These are phyloP conservation scores for Daldinia decipiens DNA, from an alignment of 495 filamentous ascomycete genomes.

Conservation along the genomic window DNA sequence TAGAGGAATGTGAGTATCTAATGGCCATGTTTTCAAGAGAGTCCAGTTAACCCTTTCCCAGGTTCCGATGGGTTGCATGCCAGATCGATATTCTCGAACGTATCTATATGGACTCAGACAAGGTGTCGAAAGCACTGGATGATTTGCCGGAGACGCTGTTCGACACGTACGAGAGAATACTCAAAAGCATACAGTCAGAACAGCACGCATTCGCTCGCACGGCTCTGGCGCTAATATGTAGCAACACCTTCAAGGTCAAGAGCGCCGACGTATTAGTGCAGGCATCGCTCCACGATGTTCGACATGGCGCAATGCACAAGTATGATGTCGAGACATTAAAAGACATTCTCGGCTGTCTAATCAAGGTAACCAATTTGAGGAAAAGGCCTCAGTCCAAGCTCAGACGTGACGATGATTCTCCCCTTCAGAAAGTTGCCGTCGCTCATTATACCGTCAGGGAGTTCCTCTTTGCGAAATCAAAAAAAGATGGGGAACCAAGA, in stretches of 20 bases:
- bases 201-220: constrained; percentile 45
- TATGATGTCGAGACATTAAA: constrained; percentile 37
- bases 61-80: constrained; percentile 60
- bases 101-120: constrained; percentile 23
- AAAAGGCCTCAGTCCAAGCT: not conserved
- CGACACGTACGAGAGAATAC: constrained; percentile 54
- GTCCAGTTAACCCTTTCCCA: constrained; percentile 22
- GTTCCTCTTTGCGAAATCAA: constrained; percentile 43
- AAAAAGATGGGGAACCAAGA: constrained; percentile 12
- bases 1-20: constrained; percentile 54
- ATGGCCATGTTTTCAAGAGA: constrained; percentile 1
- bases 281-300: constrained; percentile 41
- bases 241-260: constrained; percentile 33
- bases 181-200: constrained; percentile 42
- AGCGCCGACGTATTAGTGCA: constrained; percentile 35
- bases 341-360: constrained; percentile 46
- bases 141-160: constrained; percentile 53
- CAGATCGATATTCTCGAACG: constrained; percentile 55
- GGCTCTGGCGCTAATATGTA: constrained; percentile 43
- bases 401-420: constrained; percentile 15
- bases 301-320: constrained; percentile 23
- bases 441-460: constrained; percentile 52
- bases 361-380: constrained; percentile 31
- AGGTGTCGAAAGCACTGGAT: constrained; percentile 43
- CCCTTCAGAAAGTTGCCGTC: constrained; percentile 31